Evolutionary conservation across 2,329 filamentous ascomycete genomes (phyloP), one percentile per base, ranked within the genome.

Genomic region (Kalaharituber pfeilii): DNA sequence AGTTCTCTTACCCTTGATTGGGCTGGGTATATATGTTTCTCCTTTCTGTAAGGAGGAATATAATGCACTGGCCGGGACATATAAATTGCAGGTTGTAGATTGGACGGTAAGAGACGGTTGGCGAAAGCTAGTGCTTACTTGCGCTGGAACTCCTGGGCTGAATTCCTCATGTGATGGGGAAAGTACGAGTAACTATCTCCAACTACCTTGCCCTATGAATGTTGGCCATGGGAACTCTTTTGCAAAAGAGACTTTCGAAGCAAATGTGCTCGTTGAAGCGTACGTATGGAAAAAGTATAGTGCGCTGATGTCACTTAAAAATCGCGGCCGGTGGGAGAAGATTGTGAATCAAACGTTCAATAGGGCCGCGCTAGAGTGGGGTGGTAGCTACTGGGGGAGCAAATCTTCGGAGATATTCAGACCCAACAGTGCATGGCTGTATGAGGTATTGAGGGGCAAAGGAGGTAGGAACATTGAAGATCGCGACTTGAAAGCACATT

Each of bases 341-440:
- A 59, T 71, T 0, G 63, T 65, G 50, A 66, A 64, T 55, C 70
- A 71, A 49, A 61, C 52, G 42, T 74, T 73, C 57, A 66, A 70
- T 49, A 62, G 65, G 9, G 70, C 66, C 25, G 71, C 71, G 63
- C 55, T 75, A 54, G 72, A 75, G 57, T 75, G 74, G 66, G 72
- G 72, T 0, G 72, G 70, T 0, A 69, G 62, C 1, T 74, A 71
- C 59, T 59, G 58, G 33, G 25, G 33, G 15, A 30, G 18, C 30
- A 7, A 30, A 22, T 11, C 22, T 20, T 15, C 18, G 28, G 3
- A 44, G 44, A 27, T 52, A 24, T 52, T 7, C 9, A 8, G 39
- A 7, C 18, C 18, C 9, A 45, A 22, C n/a, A n/a, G n/a, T n/a
- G n/a, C n/a, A 22, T 45, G 39, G 39, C 8, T 45, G 39, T 9